Conservation (phyloP, 192 early-diverging fungal species). For the Chytriomyces confervae region DNA sequence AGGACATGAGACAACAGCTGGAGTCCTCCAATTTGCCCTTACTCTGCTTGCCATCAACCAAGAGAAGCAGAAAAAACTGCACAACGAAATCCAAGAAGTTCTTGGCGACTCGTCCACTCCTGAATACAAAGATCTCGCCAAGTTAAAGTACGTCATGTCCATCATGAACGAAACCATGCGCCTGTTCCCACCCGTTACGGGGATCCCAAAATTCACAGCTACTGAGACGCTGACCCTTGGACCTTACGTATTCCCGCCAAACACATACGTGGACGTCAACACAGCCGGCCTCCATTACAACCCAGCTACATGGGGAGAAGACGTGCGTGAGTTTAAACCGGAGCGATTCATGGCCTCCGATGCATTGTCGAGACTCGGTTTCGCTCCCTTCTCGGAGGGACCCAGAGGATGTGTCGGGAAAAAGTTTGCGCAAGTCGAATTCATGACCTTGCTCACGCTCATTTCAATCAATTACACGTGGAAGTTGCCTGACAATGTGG, state of each 20-base stretch:
- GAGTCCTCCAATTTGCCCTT: constrained; percentile 47
- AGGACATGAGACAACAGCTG: background rate
- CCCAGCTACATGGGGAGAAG: constrained; percentile 24
- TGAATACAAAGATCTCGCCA: constrained; percentile 27
- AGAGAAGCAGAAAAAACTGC: constrained; percentile 50
- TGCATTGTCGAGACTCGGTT: constrained; percentile 9
- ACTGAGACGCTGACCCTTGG: constrained; percentile 22
- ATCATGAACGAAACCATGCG: constrained; percentile 51
- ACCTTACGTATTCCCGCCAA: constrained; percentile 13
- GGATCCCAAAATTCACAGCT: constrained; percentile 39
- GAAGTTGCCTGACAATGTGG: background rate
- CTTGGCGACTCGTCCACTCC: constrained; percentile 16
- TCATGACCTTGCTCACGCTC: constrained; percentile 28
- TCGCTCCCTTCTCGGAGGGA: constrained; percentile 43
- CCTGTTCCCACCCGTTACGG: constrained; percentile 36
- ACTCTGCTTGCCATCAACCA: constrained; percentile 47
- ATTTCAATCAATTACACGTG: constrained; percentile 23
- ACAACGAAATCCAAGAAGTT: constrained; percentile 40
- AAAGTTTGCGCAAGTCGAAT: constrained; percentile 48
- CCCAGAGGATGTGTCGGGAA: constrained; percentile 46
- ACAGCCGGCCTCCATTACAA: constrained; percentile 24
- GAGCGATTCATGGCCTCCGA: background rate
- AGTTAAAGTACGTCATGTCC: constrained; percentile 37
- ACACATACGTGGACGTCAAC: constrained; percentile 16
- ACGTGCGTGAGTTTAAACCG: constrained; percentile 11